Evolutionary conservation across 176 grass and related monocot species (phyloP), one percentile per base, ranked within the genome.

Genomic region (Oryza rufipogon): DNA sequence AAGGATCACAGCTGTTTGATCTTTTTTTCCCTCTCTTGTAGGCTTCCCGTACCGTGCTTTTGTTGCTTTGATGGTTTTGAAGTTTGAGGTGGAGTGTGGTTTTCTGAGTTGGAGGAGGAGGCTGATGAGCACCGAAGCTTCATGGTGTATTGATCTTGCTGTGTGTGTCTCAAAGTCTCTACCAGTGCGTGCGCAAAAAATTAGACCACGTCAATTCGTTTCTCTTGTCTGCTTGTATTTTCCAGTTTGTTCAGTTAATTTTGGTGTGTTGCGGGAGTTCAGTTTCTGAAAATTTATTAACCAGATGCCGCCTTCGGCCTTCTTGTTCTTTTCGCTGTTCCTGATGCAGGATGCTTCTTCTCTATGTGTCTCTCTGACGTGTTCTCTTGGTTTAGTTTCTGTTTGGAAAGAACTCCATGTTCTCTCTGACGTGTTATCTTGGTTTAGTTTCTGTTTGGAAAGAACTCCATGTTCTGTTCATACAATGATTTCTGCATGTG

Each of bases 81-180:
- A 54, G 9, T n/a, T 56, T 41, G 20, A 36, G 44, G 30, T 34
- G 34, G 30, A 22, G 36, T 84, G 28, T 77, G 28, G 52, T 16
- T 34, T 54, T 30, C 28, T 30, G 28, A 30, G 19, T 16, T 51
- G 26, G 26, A 26, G n/a, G 38, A 64, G 15, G 68, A 65, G 32
- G 82, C 19, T 64, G 51, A 75, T 12, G 44, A 38, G 71, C 71
- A 66, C 42, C 12, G 11, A 36, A 28, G 76, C 17, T 52, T 36
- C 52, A 16, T n/a, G 33, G 61, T 70, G 14, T 71, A 48, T 44
- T 17, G 67, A 71, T 81, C 22, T 60, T 71, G 16, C 79, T 42
- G 36, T 70, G 33, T 16, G 67, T 71, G 13, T 11, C 52, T 51
- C 52, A 39, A 5, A 6, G 32, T 14, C 0, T 74, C 1, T 19